Conservation (phyloP, 495 filamentous ascomycete genomes). For the Aspergillus taichungensis region DNA sequence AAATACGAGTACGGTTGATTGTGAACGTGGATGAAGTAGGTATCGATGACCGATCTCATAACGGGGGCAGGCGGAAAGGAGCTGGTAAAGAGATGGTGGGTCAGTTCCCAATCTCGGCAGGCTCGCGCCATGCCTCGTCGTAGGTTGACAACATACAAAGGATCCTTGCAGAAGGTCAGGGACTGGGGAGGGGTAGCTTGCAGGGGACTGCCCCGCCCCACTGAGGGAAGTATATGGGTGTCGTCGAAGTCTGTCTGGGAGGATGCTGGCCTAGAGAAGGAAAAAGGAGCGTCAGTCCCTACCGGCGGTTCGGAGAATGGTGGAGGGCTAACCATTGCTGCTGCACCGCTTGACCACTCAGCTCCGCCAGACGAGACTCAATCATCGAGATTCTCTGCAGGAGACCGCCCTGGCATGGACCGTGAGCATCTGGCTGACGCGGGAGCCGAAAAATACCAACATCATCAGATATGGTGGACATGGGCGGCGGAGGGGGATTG, state of each 20-base stretch:
- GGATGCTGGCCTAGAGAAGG: neutral
- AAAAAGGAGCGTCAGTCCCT: neutral
- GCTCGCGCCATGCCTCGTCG: too few species aligned
- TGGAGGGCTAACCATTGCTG: neutral
- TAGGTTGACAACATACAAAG: too few species aligned
- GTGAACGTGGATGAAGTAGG: constrained; percentile 20
- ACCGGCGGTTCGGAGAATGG: neutral
- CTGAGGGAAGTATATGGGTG: too few species aligned
- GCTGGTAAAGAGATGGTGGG: constrained; percentile 2
- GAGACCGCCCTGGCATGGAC: constrained; percentile 4
- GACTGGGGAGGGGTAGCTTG: too few species aligned
- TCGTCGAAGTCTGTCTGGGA: too few species aligned
- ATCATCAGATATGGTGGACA: neutral
- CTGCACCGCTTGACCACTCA: constrained; percentile 4
- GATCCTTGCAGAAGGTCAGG: too few species aligned
- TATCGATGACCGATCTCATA: constrained; percentile 14
- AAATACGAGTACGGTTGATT: constrained; percentile 27
- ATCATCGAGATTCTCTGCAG: constrained; percentile 14
- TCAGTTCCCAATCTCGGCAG: neutral
- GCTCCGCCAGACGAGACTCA: constrained; percentile 18
- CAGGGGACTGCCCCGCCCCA: too few species aligned
- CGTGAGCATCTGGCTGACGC: neutral
- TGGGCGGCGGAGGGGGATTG: neutral
- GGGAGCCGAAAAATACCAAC: neutral
- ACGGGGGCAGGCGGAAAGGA: constrained; percentile 13